phyloP scores from a whole-genome alignment of 2,329 filamentous ascomycete genomes.

The Phialophora expanda region DNA sequence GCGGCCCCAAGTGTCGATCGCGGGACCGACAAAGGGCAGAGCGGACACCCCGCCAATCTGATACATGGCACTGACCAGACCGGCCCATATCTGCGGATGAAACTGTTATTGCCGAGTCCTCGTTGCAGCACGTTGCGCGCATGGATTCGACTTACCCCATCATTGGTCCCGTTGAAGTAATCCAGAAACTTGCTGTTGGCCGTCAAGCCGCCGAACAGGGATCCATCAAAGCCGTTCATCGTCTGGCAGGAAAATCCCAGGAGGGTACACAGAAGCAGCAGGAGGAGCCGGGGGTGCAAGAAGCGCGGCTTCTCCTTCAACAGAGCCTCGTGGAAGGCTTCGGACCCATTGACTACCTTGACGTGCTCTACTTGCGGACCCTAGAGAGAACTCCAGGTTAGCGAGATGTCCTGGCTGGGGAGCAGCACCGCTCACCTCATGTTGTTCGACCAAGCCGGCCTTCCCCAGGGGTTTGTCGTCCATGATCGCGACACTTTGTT shows the following conservation, averaged over 20 bases:
- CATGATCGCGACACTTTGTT: not conserved
- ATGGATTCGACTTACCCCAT: slow-evolving; percentile 39
- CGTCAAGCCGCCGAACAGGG: slow-evolving; percentile 60
- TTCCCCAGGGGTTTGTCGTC: not conserved
- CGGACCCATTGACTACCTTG: slow-evolving; percentile 58
- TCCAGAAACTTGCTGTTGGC: slow-evolving; percentile 54
- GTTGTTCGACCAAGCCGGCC: slow-evolving; percentile 3
- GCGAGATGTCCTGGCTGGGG: not conserved
- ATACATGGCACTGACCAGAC: slow-evolving; percentile 54
- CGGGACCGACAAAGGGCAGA: slow-evolving; percentile 54
- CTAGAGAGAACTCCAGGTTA: not conserved
- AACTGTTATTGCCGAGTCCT: not conserved
- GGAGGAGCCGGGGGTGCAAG: slow-evolving; percentile 21
- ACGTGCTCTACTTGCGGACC: slow-evolving; percentile 16
- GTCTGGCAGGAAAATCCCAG: slow-evolving; percentile 55
- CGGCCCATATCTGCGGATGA: slow-evolving; percentile 46
- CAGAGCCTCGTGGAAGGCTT: slow-evolving; percentile 62
- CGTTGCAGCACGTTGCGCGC: not conserved
- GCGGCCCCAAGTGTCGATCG: slow-evolving; percentile 58
- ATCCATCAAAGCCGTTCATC: slow-evolving; percentile 64
- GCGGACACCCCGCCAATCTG: slow-evolving; percentile 54
- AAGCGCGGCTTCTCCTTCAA: slow-evolving; percentile 54
- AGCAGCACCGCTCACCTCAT: slow-evolving; percentile 2
- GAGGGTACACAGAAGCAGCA: slow-evolving; percentile 32
- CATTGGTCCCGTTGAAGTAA: slow-evolving; percentile 49